A percentile compares a stretch with the other conserved stretches of the same genome.
Evolutionary conservation across 1,284 basidiomycete genomes (phyloP).

Genomic region (Ganoderma lucidum): DNA sequence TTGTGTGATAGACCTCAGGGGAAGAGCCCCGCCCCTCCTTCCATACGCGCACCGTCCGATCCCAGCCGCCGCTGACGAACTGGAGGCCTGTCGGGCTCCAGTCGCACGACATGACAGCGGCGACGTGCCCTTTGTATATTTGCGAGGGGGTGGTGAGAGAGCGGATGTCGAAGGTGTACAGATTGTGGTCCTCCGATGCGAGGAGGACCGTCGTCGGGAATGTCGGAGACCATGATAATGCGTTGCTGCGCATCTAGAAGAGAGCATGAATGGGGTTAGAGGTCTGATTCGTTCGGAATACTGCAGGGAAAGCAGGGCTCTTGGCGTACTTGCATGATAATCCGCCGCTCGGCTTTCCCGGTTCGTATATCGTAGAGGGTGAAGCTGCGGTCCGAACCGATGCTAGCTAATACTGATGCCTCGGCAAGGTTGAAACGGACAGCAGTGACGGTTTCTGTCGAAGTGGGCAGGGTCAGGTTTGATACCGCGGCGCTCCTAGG

Average conservation of each 20-base stretch:
- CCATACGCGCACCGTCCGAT: constrained; percentile 95
- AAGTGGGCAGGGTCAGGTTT: constrained; percentile 84
- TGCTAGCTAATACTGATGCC: constrained; percentile 90
- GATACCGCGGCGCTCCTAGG: constrained; percentile 78
- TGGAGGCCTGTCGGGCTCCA: constrained; percentile 97
- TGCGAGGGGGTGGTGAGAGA: constrained; percentile 86
- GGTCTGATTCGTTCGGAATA: not conserved
- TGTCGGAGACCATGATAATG: constrained; percentile 94
- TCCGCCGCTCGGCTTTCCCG: constrained; percentile 90
- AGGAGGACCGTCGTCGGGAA: constrained; percentile 92
- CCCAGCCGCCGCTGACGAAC: constrained; percentile 97
- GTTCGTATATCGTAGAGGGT: constrained; percentile 97
- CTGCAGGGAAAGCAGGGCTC: constrained; percentile 7
- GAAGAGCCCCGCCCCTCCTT: constrained; percentile 85
- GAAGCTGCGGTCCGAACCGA: constrained; percentile 95
- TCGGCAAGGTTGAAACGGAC: constrained; percentile 96
- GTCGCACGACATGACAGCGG: constrained; percentile 93
- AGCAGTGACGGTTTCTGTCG: constrained; percentile 86
- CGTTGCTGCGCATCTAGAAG: constrained; percentile 84
- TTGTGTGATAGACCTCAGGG: constrained; percentile 96
- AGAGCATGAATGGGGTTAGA: not conserved
- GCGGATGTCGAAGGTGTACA: constrained; percentile 98
- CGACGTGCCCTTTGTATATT: constrained; percentile 98
- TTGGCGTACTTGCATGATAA: constrained; percentile 82
- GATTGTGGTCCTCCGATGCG: constrained; percentile 97